phyloP scores from a whole-genome alignment of 2,329 filamentous ascomycete genomes.

The Fusarium foetens region DNA sequence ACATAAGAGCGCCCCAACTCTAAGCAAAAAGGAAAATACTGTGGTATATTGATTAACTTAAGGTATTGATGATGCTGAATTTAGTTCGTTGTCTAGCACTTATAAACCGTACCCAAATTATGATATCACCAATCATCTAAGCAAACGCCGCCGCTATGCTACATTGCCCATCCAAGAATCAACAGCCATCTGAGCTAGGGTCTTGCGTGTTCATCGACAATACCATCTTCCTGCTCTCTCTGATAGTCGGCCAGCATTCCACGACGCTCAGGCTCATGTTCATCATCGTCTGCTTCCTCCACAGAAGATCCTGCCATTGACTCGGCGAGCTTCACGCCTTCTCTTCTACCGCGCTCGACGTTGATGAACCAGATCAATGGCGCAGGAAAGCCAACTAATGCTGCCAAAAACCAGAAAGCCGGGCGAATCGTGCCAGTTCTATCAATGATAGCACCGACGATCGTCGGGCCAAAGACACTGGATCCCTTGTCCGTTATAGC shows the following conservation, averaged over 20 bases:
- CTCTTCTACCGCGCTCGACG: constrained; percentile 79
- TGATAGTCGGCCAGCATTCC: constrained; percentile 47
- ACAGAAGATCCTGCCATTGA: constrained; percentile 64
- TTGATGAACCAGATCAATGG: constrained; percentile 87
- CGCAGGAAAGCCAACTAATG: constrained; percentile 84
- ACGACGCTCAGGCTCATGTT: constrained; percentile 38
- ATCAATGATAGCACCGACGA: constrained; percentile 94
- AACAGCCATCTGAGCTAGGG: constrained; percentile 3
- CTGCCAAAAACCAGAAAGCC: constrained; percentile 91
- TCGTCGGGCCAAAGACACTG: constrained; percentile 90
- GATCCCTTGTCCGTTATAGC: constrained; percentile 98
- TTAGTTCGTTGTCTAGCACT: constrained; percentile 1
- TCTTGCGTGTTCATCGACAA: constrained; percentile 11
- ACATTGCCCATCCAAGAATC: background rate
- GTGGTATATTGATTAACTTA: background rate
- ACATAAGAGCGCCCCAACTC: background rate
- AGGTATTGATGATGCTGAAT: background rate
- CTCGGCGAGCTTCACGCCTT: constrained; percentile 72
- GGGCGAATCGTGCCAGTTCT: constrained; percentile 81
- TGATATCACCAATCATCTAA: constrained; percentile 1
- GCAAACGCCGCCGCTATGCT: constrained; percentile 43
- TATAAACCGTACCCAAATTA: background rate
- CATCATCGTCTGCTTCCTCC: constrained; percentile 33
- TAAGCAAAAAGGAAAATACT: background rate
- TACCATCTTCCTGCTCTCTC: constrained; percentile 32